Conservation (phyloP, 305 asterid genomes). For the Coffea humblotiana region DNA sequence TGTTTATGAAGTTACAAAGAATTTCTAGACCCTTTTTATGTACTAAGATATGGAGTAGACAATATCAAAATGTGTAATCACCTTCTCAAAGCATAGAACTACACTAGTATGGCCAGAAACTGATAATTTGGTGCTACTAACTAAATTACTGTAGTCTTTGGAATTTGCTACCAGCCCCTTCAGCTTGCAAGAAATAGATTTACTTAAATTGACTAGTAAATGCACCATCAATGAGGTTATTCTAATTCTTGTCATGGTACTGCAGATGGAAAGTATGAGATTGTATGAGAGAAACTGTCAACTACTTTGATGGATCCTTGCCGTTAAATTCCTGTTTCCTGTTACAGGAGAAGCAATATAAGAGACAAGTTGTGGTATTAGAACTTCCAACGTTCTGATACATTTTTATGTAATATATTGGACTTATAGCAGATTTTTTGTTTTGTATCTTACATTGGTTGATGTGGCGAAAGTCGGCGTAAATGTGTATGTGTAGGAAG, state of each 20-base stretch:
- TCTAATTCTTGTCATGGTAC: neutral
- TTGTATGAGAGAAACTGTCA: neutral
- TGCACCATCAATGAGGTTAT: neutral
- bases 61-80: neutral
- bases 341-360: neutral
- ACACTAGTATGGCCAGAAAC: neutral
- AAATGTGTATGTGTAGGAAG: neutral
- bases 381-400: neutral
- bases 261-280: constrained; percentile 4
- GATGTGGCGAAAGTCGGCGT: neutral
- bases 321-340: neutral
- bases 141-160: neutral
- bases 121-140: neutral
- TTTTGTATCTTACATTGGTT: neutral
- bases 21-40: neutral
- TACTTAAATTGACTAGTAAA: neutral
- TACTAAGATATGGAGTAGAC: neutral
- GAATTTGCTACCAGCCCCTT: neutral
- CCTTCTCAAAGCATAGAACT: neutral
- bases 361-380: constrained; percentile 6
- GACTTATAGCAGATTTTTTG: neutral
- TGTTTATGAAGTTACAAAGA: neutral
- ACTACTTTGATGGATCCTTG: neutral
- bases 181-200: neutral
- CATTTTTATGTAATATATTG: neutral